Percentiles rank a stretch among this genome's conserved stretches.
These are phyloP conservation scores for Claviceps sp. DNA, from an alignment of 2,329 filamentous ascomycete genomes.

Conservation along the genomic window DNA sequence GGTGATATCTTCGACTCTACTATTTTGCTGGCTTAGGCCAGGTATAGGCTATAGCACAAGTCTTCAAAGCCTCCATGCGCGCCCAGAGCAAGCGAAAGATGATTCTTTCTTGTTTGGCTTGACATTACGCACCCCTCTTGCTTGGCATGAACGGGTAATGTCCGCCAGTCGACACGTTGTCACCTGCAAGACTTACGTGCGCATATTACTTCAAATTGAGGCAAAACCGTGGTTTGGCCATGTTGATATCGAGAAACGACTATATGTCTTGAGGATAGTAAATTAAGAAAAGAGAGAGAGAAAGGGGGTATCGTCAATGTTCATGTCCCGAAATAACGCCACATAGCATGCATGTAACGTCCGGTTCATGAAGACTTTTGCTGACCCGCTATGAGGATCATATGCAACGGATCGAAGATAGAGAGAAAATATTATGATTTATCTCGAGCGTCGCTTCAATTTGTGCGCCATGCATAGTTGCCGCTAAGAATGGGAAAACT, in stretches of 20 bases:
- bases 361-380: background rate
- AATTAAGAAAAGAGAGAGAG: background rate
- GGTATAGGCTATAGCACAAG: background rate
- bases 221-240: background rate
- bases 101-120: no score
- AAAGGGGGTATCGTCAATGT: slow-evolving; percentile 4
- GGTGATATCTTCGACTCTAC: background rate
- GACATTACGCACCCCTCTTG: background rate
- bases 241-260: background rate
- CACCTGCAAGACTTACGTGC: slow-evolving; percentile 1
- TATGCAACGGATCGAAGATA: background rate
- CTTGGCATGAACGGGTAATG: background rate
- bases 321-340: slow-evolving; percentile 4
- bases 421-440: background rate
- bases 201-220: background rate
- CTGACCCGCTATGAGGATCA: background rate
- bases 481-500: background rate
- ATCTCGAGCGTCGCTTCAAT: background rate
- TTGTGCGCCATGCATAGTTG: background rate
- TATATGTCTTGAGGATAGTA: background rate
- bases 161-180: background rate
- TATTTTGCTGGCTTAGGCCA: background rate
- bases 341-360: background rate
- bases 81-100: background rate
- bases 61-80: background rate